These are phyloP conservation scores for Crithidia fasciculata DNA, from an alignment of 208 protist species.

Conservation along the genomic window DNA sequence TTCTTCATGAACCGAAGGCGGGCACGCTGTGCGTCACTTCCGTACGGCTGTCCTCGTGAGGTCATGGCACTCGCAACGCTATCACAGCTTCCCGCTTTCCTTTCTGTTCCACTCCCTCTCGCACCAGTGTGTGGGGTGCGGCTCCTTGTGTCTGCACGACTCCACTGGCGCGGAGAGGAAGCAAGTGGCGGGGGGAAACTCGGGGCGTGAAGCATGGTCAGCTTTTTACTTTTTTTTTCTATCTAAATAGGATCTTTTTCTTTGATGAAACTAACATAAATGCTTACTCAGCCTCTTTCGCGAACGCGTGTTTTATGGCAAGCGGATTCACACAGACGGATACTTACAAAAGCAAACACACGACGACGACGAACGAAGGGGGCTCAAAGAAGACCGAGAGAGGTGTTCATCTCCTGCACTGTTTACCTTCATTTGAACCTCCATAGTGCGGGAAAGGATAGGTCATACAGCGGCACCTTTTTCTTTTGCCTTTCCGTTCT, in stretches of 20 bases:
- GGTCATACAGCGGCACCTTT: not conserved
- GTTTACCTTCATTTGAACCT: too few species aligned
- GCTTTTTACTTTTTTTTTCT: constrained; percentile 3
- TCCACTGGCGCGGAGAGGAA: not conserved
- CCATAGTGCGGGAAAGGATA: too few species aligned
- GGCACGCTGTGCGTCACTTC: not conserved
- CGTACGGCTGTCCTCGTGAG: not conserved
- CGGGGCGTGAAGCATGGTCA: not conserved
- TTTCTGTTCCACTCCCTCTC: not conserved
- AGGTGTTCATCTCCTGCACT: too few species aligned
- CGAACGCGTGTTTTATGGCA: not conserved
- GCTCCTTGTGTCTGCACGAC: not conserved
- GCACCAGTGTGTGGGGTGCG: not conserved
- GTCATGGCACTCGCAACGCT: not conserved
- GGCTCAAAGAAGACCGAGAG: too few species aligned
- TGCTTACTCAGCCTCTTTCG: constrained; percentile 8
- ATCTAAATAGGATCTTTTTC: constrained; percentile 3
- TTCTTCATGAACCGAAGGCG: not conserved
- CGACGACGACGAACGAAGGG: too few species aligned
- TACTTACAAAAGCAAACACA: not conserved
- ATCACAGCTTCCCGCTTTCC: not conserved
- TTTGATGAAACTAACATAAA: constrained; percentile 5
- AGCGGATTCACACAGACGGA: not conserved
- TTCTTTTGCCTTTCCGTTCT: not conserved
- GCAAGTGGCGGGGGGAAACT: not conserved